Base-by-base conservation (phyloP, 805 yeast genomes). In the Lipomyces sp. region DNA sequence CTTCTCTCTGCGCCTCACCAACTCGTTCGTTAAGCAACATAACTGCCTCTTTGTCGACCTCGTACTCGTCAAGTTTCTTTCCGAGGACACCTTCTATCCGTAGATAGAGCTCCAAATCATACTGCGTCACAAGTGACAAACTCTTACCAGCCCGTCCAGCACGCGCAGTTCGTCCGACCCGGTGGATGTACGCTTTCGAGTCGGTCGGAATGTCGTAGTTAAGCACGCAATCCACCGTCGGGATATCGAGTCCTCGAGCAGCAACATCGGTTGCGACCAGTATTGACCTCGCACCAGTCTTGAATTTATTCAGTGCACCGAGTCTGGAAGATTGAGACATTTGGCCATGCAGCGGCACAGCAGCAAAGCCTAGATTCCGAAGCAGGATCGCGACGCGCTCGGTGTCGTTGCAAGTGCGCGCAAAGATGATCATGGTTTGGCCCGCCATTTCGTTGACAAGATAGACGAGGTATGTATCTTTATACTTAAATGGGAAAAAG, bases 251-350 rank as follows among this genome's bases (percentile, higher is more conserved):
- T 84, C 99, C 99, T 87, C 99, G 91, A 64, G 99, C 98, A 73
- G 99, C 99, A 73, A 95, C 99, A 64, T 98, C 99, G 72, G 99
- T 95, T 56, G 99, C 99, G 72, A 95, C 99, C 81, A 95, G 85
- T 73, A 95, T 86, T 73, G 96, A 95, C 54, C 98, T 91, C 74
- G 85, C 84, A 78, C 98, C 99, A 70, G 87, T 81, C 84, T 92
- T 92, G 86, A 95, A 95, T 73, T 92, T 89, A 74, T 91, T 93
- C 75, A 95, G 84, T 63, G 99, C 99, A 79, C 95, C 97, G 60
- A 91, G 83, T 76, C 97, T 82, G 75, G 91, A 94, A 33, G 92
- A 84, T 77, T 91, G 97, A 3, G 92, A 82, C 69, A 91, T 79
- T 78, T 94, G 97, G 42, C 99, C 99, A 75, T 94, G 98, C 66